A percentile compares a stretch with the other conserved stretches of the same genome.
Evolutionary conservation across 352 stramenopile genomes (phyloP).

Genomic region (Pythium guiyangense): DNA sequence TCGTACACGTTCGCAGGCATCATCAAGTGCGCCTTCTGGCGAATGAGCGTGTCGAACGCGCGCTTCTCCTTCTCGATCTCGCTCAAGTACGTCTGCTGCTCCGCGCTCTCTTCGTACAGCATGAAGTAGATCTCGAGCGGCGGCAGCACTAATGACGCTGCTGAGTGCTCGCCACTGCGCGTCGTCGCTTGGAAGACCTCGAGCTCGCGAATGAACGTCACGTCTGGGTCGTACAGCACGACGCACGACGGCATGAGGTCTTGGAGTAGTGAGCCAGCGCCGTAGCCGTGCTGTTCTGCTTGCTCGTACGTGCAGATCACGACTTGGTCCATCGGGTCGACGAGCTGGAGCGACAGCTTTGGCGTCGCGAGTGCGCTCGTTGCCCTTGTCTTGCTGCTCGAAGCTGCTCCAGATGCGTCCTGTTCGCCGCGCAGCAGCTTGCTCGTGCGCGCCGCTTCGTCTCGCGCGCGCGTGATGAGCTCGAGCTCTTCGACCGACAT

Average conservation of each 20-base stretch:
- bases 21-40: constrained; percentile 92
- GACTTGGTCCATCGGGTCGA: constrained; percentile 45
- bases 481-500: constrained; percentile 70
- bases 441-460: constrained; percentile 17
- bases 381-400: not conserved
- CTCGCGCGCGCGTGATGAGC: constrained; percentile 20
- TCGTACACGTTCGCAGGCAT: constrained; percentile 86
- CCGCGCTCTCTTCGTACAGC: constrained; percentile 94
- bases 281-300: constrained; percentile 52
- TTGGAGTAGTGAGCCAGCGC: constrained; percentile 70
- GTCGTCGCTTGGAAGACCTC: constrained; percentile 90
- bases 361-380: constrained; percentile 6
- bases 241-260: constrained; percentile 90
- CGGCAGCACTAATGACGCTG: not conserved
- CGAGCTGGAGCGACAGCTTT: constrained; percentile 42
- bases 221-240: constrained; percentile 94
- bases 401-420: not conserved
- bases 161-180: not conserved
- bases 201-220: constrained; percentile 93
- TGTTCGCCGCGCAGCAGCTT: constrained; percentile 11
- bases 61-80: constrained; percentile 94
- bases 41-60: constrained; percentile 95
- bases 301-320: constrained; percentile 82
- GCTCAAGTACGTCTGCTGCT: constrained; percentile 95
- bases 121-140: constrained; percentile 93